These are phyloP conservation scores for Talaromyces proteolyticus DNA, from an alignment of 495 filamentous ascomycete species.

Conservation along the genomic window DNA sequence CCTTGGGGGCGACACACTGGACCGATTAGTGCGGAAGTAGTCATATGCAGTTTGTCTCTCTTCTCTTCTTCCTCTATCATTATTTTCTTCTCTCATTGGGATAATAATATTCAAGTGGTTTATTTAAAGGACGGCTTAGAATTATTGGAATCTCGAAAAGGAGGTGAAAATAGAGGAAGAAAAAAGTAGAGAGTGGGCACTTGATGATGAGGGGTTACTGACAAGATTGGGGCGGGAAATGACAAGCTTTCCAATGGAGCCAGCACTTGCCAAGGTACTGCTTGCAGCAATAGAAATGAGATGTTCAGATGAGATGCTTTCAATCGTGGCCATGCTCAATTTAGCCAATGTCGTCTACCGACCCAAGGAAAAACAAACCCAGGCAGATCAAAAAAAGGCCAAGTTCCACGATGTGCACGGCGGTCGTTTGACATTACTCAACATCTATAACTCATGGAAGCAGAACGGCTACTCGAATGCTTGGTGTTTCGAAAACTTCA, in stretches of 20 bases:
- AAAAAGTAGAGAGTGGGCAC: slow-evolving; percentile 7
- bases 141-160: neutral
- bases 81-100: neutral
- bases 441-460: slow-evolving; percentile 97
- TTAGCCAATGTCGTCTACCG: slow-evolving; percentile 81
- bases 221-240: slow-evolving; percentile 92
- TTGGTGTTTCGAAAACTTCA: slow-evolving; percentile 98
- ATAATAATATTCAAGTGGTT: neutral
- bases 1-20: neutral
- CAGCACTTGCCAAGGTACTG: slow-evolving; percentile 80
- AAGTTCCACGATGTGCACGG: slow-evolving; percentile 95
- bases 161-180: slow-evolving; percentile 1
- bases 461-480: slow-evolving; percentile 69
- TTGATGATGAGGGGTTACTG: slow-evolving; percentile 94
- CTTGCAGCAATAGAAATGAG: slow-evolving; percentile 81
- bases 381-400: slow-evolving; percentile 94
- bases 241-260: slow-evolving; percentile 97
- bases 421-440: slow-evolving; percentile 89
- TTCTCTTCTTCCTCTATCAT: neutral
- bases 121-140: neutral
- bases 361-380: slow-evolving; percentile 92
- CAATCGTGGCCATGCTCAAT: slow-evolving; percentile 91
- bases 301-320: slow-evolving; percentile 90
- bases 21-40: neutral
- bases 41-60: neutral